Percentiles rank a stretch among this genome's conserved stretches.
Evolutionary conservation across 805 yeast species (phyloP).

Genomic region (Zygotorulaspora chibaensis): DNA sequence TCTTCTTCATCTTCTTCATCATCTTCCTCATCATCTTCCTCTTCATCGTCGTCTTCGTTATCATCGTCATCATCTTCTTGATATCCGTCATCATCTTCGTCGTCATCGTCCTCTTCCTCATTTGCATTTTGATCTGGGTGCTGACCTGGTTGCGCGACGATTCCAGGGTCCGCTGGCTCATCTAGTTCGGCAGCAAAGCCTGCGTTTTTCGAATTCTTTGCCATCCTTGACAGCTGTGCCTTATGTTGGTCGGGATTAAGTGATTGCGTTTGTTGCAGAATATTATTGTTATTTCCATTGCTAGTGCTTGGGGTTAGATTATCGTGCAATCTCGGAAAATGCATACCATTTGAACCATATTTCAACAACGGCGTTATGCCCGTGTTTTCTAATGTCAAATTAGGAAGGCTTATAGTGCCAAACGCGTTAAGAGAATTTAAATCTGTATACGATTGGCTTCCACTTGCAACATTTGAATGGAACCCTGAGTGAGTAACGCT

Average conservation of each 20-base stretch:
- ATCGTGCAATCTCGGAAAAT: slow-evolving; percentile 6
- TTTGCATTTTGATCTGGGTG: slow-evolving; percentile 2
- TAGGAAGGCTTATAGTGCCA: slow-evolving; percentile 22
- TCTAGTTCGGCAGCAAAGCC: slow-evolving; percentile 16
- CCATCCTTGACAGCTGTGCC: not conserved
- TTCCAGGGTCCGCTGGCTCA: slow-evolving; percentile 4
- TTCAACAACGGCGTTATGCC: slow-evolving; percentile 15
- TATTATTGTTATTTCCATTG: not conserved
- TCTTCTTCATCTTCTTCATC: slow-evolving; percentile 20
- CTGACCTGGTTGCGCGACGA: slow-evolving; percentile 15
- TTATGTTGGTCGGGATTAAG: not conserved
- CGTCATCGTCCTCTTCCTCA: slow-evolving; percentile 4
- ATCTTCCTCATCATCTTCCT: slow-evolving; percentile 20
- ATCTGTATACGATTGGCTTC: slow-evolving; percentile 14
- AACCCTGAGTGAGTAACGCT: slow-evolving; percentile 6
- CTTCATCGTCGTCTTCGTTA: slow-evolving; percentile 20
- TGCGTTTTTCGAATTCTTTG: slow-evolving; percentile 10
- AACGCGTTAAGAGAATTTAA: slow-evolving; percentile 14
- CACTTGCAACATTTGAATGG: slow-evolving; percentile 12
- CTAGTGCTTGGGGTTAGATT: not conserved
- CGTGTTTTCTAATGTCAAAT: slow-evolving; percentile 19
- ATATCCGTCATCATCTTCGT: slow-evolving; percentile 6
- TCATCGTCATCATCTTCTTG: slow-evolving; percentile 14
- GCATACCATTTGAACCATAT: slow-evolving; percentile 6
- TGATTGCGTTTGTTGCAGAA: not conserved